These are phyloP conservation scores for Rutstroemia sydowiana DNA, from an alignment of 2,329 filamentous ascomycete species.

Conservation along the genomic window DNA sequence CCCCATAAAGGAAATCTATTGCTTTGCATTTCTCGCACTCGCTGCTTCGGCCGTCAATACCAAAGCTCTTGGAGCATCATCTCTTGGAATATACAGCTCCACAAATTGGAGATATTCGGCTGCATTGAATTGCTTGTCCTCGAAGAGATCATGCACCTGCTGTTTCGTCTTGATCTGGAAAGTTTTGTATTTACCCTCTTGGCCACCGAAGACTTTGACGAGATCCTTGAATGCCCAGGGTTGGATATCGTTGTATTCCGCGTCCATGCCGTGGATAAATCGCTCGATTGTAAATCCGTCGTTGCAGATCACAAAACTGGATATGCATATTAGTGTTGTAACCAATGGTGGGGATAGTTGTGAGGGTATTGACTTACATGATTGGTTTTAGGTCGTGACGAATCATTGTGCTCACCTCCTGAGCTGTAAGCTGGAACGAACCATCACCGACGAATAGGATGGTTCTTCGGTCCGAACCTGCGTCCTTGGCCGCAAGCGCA, in stretches of 20 bases:
- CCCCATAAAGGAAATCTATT: conserved; percentile 7
- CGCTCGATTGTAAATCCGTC: conserved; percentile 87
- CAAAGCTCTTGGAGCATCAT: conserved; percentile 67
- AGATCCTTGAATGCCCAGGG: conserved; percentile 67
- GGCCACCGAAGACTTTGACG: conserved; percentile 59
- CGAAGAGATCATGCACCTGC: conserved; percentile 59
- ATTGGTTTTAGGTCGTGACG: conserved; percentile 67
- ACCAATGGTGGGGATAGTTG: not conserved
- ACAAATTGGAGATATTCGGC: conserved; percentile 59
- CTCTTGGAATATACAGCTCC: conserved; percentile 71
- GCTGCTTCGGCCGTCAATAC: conserved; percentile 64
- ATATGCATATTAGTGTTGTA: not conserved
- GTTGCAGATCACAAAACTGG: conserved; percentile 74
- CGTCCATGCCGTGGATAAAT: conserved; percentile 77
- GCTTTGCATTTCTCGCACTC: conserved; percentile 58
- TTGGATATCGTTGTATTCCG: conserved; percentile 72
- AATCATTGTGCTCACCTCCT: conserved; percentile 81
- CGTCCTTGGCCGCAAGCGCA: conserved; percentile 66
- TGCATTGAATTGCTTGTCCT: conserved; percentile 55
- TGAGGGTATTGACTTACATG: conserved; percentile 45
- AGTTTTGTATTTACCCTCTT: conserved; percentile 49
- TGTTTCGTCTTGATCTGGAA: conserved; percentile 63
- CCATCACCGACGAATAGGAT: conserved; percentile 88
- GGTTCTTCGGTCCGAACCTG: conserved; percentile 51
- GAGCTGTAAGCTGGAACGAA: conserved; percentile 75